Conservation (phyloP, 495 filamentous ascomycete genomes). For the Aspergillus asperescens region DNA sequence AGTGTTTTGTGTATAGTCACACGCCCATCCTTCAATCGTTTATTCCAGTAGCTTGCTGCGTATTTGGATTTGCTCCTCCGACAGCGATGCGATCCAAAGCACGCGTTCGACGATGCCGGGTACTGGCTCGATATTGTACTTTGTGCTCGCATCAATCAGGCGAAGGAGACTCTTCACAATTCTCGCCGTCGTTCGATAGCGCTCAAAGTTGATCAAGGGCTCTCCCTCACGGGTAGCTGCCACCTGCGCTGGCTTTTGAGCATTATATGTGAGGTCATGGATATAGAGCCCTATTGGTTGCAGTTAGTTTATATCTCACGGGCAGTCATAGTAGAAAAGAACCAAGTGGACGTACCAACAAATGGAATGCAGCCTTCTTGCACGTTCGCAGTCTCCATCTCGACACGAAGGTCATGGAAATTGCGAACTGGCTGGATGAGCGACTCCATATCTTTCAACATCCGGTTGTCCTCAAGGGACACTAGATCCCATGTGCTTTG, state of each 20-base stretch:
- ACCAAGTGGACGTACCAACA: slow-evolving; percentile 57
- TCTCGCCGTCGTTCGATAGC: slow-evolving; percentile 81
- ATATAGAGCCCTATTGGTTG: slow-evolving; percentile 64
- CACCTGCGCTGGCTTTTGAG: slow-evolving; percentile 72
- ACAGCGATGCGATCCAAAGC: slow-evolving; percentile 88
- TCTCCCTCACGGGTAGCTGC: slow-evolving; percentile 51
- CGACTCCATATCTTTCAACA: slow-evolving; percentile 73
- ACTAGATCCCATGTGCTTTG: slow-evolving; percentile 78
- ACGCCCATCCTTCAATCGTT: slow-evolving; percentile 2
- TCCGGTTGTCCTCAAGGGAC: slow-evolving; percentile 60
- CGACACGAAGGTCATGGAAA: slow-evolving; percentile 80
- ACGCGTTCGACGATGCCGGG: slow-evolving; percentile 85
- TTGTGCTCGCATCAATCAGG: slow-evolving; percentile 84
- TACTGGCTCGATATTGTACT: slow-evolving; percentile 79
- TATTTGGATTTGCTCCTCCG: slow-evolving; percentile 72
- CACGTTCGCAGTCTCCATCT: slow-evolving; percentile 77
- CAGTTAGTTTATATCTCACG: slow-evolving; percentile 6
- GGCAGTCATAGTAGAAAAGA: neutral
- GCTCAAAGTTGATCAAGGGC: slow-evolving; percentile 90
- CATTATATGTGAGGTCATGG: slow-evolving; percentile 94
- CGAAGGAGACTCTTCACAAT: slow-evolving; percentile 90
- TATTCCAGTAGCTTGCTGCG: slow-evolving; percentile 53
- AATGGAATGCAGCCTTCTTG: slow-evolving; percentile 95
- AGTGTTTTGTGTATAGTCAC: neutral
- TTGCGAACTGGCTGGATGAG: slow-evolving; percentile 85